A percentile compares a stretch with the other conserved stretches of the same genome.
phyloP scores from a whole-genome alignment of 2,329 filamentous ascomycete species.

The Arthrobotrys pseudoclavata region DNA sequence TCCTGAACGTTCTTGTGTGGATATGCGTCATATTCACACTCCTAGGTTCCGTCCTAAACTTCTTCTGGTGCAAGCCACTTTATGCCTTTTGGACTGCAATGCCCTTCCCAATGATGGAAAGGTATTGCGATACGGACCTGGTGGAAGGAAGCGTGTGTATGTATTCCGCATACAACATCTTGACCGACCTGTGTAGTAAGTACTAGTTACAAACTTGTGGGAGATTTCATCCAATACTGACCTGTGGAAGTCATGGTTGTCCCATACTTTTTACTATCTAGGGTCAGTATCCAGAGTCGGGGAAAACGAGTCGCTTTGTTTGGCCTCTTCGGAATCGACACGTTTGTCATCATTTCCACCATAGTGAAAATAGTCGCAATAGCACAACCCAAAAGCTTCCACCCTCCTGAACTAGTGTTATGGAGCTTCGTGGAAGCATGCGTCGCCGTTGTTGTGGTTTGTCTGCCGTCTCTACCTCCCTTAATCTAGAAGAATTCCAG shows the following conservation, averaged over 20 bases:
- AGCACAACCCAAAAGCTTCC: slow-evolving; percentile 40
- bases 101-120: slow-evolving; percentile 45
- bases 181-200: slow-evolving; percentile 52
- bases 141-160: slow-evolving; percentile 51
- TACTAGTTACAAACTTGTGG: neutral
- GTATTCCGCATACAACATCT: slow-evolving; percentile 54
- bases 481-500: slow-evolving; percentile 46
- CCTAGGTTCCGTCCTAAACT: slow-evolving; percentile 36
- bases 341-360: slow-evolving; percentile 42
- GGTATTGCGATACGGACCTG: slow-evolving; percentile 36
- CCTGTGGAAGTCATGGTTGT: slow-evolving; percentile 47
- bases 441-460: slow-evolving; percentile 51
- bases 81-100: slow-evolving; percentile 56
- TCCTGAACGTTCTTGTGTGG: slow-evolving; percentile 38
- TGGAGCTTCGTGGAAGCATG: slow-evolving; percentile 55
- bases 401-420: slow-evolving; percentile 43
- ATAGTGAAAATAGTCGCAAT: slow-evolving; percentile 49
- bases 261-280: slow-evolving; percentile 47
- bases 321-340: slow-evolving; percentile 38
- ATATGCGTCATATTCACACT: slow-evolving; percentile 47
- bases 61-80: slow-evolving; percentile 55
- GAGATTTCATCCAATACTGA: neutral
- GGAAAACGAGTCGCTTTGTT: slow-evolving; percentile 42
- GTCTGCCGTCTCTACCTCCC: slow-evolving; percentile 48
- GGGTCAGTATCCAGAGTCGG: slow-evolving; percentile 23